Conservation (phyloP, 2,329 filamentous ascomycete genomes). For the Talaromyces pinophilus region DNA sequence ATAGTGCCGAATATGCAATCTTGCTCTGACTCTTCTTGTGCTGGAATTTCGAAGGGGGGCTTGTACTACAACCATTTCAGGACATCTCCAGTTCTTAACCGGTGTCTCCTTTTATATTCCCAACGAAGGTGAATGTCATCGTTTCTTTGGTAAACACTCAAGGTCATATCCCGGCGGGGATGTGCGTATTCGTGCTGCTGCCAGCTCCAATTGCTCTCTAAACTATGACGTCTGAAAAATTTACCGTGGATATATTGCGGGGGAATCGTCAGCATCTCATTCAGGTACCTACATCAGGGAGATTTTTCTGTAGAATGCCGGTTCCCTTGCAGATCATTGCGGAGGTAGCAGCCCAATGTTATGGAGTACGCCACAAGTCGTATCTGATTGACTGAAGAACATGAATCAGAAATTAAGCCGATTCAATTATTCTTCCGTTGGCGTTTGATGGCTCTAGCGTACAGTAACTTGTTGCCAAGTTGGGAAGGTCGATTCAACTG, state of each 20-base stretch:
- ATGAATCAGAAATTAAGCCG: not conserved
- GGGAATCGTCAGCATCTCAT: not conserved
- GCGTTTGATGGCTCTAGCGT: not conserved
- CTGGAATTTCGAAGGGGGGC: not conserved
- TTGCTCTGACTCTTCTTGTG: not conserved
- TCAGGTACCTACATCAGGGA: not conserved
- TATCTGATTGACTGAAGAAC: slow-evolving; percentile 3
- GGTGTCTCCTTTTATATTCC: not conserved
- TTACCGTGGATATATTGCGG: not conserved
- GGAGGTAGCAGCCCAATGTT: not conserved
- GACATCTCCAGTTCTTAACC: not conserved
- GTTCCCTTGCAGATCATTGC: slow-evolving; percentile 5
- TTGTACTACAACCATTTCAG: not conserved
- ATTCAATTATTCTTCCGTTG: not conserved
- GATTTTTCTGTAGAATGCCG: too few relatives aligned
- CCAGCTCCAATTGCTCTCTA: not conserved
- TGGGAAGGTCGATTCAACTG: not conserved
- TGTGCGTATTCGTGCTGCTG: not conserved
- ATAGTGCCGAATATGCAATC: not conserved
- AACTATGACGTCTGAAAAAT: not conserved
- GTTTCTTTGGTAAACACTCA: not conserved
- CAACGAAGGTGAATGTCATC: not conserved
- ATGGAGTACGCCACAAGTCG: not conserved
- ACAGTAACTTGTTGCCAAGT: not conserved
- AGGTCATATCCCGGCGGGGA: slow-evolving; percentile 7